These are phyloP conservation scores for Zygosaccharomyces pseudorouxii DNA, from an alignment of 805 yeast genomes.

Conservation along the genomic window DNA sequence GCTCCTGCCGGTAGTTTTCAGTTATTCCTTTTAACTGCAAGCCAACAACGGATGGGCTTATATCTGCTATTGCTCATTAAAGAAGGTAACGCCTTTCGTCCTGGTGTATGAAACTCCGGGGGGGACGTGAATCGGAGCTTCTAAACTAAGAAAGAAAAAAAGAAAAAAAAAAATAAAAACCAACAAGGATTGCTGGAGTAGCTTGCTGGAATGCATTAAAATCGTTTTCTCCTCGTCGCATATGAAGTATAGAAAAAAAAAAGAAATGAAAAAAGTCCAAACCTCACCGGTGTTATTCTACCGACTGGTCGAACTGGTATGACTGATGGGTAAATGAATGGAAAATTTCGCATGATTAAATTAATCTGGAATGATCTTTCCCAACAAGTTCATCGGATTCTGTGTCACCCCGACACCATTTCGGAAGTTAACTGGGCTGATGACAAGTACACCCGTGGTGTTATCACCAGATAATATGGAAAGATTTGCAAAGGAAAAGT, in stretches of 20 bases:
- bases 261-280: not conserved
- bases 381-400: not conserved
- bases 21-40: no score
- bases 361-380: slow-evolving; percentile 1
- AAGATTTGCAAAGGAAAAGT: not conserved
- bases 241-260: not conserved
- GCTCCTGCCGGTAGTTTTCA: not conserved
- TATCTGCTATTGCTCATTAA: not conserved
- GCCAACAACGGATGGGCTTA: not conserved
- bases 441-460: not conserved
- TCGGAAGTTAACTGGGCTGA: not conserved
- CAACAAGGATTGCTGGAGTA: not conserved
- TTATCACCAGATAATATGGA: not conserved
- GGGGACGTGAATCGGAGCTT: not conserved
- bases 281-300: not conserved
- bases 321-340: not conserved
- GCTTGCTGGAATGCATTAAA: not conserved
- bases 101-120: not conserved
- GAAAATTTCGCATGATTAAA: not conserved
- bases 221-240: not conserved
- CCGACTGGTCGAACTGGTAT: not conserved
- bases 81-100: no score
- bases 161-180: not conserved
- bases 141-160: not conserved
- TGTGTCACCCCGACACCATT: not conserved